Evolutionary conservation across 2,329 filamentous ascomycete species (phyloP).

Genomic region (Colletotrichum sp.): DNA sequence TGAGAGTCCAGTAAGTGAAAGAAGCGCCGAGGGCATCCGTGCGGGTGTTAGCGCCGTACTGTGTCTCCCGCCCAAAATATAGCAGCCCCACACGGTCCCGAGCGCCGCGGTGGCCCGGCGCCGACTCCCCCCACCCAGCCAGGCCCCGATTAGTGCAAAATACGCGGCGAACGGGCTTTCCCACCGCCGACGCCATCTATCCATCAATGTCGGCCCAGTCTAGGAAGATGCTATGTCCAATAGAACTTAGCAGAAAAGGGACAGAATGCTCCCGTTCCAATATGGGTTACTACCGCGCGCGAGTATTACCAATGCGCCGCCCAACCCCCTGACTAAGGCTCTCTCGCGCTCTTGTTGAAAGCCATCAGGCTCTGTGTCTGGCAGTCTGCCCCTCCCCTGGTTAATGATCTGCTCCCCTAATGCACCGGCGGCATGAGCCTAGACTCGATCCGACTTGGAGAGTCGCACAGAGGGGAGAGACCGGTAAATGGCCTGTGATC

Average conservation of each 20-base stretch:
- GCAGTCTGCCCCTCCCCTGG: neutral
- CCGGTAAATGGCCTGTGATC: neutral
- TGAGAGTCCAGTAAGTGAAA: neutral
- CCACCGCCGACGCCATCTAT: neutral
- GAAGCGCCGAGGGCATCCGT: neutral
- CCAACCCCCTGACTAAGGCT: slow-evolving; percentile 6
- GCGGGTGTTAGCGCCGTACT: slow-evolving; percentile 8
- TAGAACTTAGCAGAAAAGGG: neutral
- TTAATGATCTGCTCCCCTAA: neutral
- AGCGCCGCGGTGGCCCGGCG: neutral
- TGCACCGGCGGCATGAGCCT: neutral
- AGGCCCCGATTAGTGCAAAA: neutral
- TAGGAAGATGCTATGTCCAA: neutral
- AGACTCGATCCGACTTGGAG: neutral
- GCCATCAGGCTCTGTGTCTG: neutral
- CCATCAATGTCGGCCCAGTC: neutral
- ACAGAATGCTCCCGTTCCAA: neutral
- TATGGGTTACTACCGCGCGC: neutral
- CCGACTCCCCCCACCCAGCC: neutral
- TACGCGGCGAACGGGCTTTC: neutral
- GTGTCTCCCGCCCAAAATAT: neutral
- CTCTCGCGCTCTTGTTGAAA: neutral
- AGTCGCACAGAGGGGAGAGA: neutral
- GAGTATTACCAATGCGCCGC: slow-evolving; percentile 12
- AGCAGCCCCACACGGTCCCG: neutral